Evolutionary conservation across 148 eudicot genomes (phyloP).

Genomic region (Silene latifolia): DNA sequence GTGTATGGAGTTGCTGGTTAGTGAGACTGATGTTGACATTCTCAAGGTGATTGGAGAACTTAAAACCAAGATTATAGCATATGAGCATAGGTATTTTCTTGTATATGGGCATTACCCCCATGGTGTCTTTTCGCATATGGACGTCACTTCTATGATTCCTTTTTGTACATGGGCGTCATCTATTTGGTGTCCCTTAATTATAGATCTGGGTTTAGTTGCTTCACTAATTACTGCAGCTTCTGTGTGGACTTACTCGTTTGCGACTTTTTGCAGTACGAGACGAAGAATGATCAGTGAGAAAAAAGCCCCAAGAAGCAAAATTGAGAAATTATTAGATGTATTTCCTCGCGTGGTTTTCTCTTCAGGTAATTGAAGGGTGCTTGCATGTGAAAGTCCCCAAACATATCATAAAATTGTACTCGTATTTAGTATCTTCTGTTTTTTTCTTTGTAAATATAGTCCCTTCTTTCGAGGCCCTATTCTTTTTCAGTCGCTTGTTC

Average conservation of each 20-base stretch:
- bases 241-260: conserved; percentile 10
- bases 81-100: conserved; percentile 68
- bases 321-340: conserved; percentile 79
- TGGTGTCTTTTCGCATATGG: neutral
- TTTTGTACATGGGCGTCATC: neutral
- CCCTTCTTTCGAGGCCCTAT: neutral
- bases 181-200: neutral
- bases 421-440: neutral
- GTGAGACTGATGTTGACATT: conserved; percentile 54
- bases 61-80: conserved; percentile 56
- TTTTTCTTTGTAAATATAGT: neutral
- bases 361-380: conserved; percentile 46
- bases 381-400: neutral
- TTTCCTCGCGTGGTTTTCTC: conserved; percentile 57
- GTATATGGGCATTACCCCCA: neutral
- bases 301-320: conserved; percentile 61
- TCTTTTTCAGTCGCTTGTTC: neutral
- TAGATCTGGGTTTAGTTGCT: conserved; percentile 13
- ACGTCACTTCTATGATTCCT: neutral
- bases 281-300: conserved; percentile 72
- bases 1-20: conserved; percentile 45
- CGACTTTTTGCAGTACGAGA: conserved; percentile 46
- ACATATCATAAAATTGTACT: neutral
- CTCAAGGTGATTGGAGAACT: conserved; percentile 60
- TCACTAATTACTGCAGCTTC: neutral